These are phyloP conservation scores for Phytopythium sindhum DNA, from an alignment of 352 stramenopile genomes.

Conservation along the genomic window DNA sequence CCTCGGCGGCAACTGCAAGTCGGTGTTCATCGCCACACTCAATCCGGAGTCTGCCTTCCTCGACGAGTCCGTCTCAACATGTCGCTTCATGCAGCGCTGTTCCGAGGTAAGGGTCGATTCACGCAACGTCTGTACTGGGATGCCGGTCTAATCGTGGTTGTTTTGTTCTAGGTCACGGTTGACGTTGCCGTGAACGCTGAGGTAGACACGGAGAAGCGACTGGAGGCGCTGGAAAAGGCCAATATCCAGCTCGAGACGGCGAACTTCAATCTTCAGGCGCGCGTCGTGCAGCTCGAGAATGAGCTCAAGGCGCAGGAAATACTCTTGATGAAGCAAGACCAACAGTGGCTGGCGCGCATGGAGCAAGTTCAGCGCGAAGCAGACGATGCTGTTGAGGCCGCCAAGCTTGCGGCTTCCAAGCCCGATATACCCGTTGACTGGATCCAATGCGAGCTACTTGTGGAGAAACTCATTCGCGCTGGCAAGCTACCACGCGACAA, in stretches of 20 bases:
- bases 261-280: slow-evolving; percentile 41
- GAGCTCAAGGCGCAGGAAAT: slow-evolving; percentile 31
- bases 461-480: slow-evolving; percentile 45
- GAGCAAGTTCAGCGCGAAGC: slow-evolving; percentile 23
- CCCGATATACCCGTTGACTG: slow-evolving; percentile 34
- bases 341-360: slow-evolving; percentile 31
- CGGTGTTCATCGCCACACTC: slow-evolving; percentile 95
- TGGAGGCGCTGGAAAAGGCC: slow-evolving; percentile 46
- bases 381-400: slow-evolving; percentile 24
- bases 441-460: slow-evolving; percentile 52
- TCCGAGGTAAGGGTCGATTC: slow-evolving; percentile 31
- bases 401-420: slow-evolving; percentile 9
- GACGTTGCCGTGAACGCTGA: slow-evolving; percentile 67
- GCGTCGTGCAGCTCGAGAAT: slow-evolving; percentile 40
- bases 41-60: slow-evolving; percentile 85
- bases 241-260: slow-evolving; percentile 42
- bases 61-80: slow-evolving; percentile 95
- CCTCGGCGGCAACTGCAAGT: slow-evolving; percentile 97
- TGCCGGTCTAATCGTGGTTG: neutral
- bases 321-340: slow-evolving; percentile 31
- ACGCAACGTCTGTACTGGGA: neutral
- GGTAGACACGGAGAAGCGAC: slow-evolving; percentile 59
- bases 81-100: slow-evolving; percentile 95
- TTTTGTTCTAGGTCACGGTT: slow-evolving; percentile 40
- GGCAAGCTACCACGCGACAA: slow-evolving; percentile 42